phyloP scores from a whole-genome alignment of 2,329 filamentous ascomycete genomes.

The Nemania sp. region DNA sequence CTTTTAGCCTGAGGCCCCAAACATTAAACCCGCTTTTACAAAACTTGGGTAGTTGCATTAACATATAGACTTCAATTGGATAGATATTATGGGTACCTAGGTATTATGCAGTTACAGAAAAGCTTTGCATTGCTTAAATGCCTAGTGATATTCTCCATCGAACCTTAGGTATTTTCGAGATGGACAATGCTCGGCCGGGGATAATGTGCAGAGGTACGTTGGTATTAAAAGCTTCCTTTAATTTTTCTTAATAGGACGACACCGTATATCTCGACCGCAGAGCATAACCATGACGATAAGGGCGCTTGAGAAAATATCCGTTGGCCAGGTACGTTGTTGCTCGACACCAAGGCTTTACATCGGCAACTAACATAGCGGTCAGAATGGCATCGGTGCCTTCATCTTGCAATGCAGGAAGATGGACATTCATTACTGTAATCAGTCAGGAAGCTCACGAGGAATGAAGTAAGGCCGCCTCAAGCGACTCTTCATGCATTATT shows the following conservation, averaged over 20 bases:
- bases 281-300: conserved; percentile 66
- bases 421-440: conserved; percentile 98
- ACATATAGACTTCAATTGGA: no score
- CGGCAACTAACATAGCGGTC: conserved; percentile 4
- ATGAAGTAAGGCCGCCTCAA: conserved; percentile 76
- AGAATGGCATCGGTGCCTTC: conserved; percentile 98
- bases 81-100: no score
- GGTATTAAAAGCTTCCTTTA: conserved; percentile 10
- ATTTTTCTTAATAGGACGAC: conserved; percentile 39
- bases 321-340: conserved; percentile 61
- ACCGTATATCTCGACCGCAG: conserved; percentile 41
- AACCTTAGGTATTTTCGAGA: no score
- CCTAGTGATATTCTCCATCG: no score
- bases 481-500: neutral
- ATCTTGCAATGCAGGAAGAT: conserved; percentile 96
- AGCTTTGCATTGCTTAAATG: no score
- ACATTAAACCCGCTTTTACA: no score
- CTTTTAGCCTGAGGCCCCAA: neutral
- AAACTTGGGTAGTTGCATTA: no score
- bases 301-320: conserved; percentile 64
- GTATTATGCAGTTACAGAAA: no score
- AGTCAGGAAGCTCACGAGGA: conserved; percentile 89
- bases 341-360: neutral
- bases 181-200: no score
- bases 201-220: no score